A percentile compares a stretch with the other conserved stretches of the same genome.
Conservation (phyloP, 2,329 filamentous ascomycete species). For the Hymenoscyphus linearis region DNA sequence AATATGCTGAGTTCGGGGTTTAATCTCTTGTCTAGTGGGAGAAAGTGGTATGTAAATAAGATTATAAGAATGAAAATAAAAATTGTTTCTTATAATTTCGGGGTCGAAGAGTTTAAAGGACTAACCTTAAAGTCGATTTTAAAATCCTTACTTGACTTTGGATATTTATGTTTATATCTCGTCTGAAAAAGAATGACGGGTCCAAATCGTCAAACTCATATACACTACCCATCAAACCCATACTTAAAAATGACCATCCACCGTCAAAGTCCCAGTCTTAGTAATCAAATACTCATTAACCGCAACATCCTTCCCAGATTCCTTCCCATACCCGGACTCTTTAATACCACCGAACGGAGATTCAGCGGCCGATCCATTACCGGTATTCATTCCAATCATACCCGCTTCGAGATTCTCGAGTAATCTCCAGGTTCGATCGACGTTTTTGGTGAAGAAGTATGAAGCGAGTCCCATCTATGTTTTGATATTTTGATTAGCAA, state of each 20-base stretch:
- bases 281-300: slow-evolving; percentile 57
- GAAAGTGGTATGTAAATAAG: too few relatives aligned
- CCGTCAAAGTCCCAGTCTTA: slow-evolving; percentile 55
- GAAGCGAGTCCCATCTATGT: slow-evolving; percentile 55
- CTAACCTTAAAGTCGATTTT: too few relatives aligned
- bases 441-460: slow-evolving; percentile 64
- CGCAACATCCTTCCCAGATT: slow-evolving; percentile 61
- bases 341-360: slow-evolving; percentile 64
- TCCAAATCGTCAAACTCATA: background rate
- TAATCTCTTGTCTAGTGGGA: too few relatives aligned
- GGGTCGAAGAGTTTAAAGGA: too few relatives aligned
- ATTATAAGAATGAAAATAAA: too few relatives aligned
- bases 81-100: too few relatives aligned
- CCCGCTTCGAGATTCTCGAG: slow-evolving; percentile 64
- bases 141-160: too few relatives aligned
- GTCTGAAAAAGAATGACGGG: too few relatives aligned
- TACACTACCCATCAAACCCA: background rate
- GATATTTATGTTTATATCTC: too few relatives aligned
- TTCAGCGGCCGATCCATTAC: slow-evolving; percentile 59
- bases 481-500: background rate
- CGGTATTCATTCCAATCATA: slow-evolving; percentile 63
- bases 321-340: slow-evolving; percentile 63
- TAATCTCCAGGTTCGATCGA: slow-evolving; percentile 60
- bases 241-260: slow-evolving; percentile 36
- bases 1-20: too few relatives aligned